Conservation (phyloP, 306 rosid species). For the Prunus armeniaca region DNA sequence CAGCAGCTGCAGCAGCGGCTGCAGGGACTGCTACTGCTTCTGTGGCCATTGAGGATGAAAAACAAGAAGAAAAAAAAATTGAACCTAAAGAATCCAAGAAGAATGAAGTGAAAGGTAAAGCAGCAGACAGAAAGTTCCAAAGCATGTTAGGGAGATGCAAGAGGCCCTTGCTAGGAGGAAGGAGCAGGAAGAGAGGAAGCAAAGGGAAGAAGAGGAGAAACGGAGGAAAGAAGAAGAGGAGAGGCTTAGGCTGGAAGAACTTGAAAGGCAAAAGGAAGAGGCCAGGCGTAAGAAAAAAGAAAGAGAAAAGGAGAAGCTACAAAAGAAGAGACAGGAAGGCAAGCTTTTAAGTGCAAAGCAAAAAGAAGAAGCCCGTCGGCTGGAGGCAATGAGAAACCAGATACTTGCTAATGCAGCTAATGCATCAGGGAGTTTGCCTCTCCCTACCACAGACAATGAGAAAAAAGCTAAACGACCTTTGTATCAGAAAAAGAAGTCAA, state of each 20-base stretch:
- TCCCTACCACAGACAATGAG: constrained; percentile 47
- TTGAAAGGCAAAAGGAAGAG: constrained; percentile 81
- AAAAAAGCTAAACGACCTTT: constrained; percentile 68
- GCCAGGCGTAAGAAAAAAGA: constrained; percentile 79
- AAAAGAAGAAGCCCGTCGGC: constrained; percentile 76
- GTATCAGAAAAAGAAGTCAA: constrained; percentile 75
- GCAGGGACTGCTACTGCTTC: constrained; percentile 52
- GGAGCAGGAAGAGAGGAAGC: constrained; percentile 82
- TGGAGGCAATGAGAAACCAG: constrained; percentile 82
- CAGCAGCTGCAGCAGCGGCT: constrained; percentile 56
- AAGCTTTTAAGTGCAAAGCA: constrained; percentile 69
- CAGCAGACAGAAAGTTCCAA: constrained; percentile 83
- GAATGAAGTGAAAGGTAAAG: constrained; percentile 68
- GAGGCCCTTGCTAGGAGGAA: constrained; percentile 83
- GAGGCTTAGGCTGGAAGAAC: constrained; percentile 67
- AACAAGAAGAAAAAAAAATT: constrained; percentile 36
- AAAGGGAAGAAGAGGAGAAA: constrained; percentile 86
- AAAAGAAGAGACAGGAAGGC: constrained; percentile 68
- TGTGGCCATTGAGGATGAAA: constrained; percentile 43
- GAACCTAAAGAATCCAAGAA: constrained; percentile 60
- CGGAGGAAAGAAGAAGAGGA: constrained; percentile 88
- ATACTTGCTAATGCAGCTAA: constrained; percentile 41
- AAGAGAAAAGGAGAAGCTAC: constrained; percentile 79
- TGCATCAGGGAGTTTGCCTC: constrained; percentile 37
- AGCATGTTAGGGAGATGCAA: constrained; percentile 99